Conservation (phyloP, 768 basidiomycete genomes). For the Strobilomyces echinocephalus region DNA sequence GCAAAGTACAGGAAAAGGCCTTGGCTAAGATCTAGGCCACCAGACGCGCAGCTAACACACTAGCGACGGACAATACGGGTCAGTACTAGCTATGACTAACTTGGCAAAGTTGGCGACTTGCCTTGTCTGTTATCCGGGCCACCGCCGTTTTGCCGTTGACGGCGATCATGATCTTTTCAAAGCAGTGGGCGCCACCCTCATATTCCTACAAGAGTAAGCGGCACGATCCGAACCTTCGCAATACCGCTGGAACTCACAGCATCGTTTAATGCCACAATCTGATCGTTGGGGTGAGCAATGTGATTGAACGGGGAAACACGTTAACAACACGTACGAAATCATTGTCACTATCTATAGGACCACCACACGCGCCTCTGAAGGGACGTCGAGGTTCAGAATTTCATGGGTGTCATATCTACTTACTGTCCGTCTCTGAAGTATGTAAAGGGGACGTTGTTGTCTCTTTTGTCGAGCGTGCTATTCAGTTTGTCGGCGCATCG, state of each 20-base stretch:
- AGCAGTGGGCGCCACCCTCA: constrained; percentile 38
- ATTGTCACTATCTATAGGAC: constrained; percentile 11
- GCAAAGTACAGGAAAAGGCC: constrained; percentile 45
- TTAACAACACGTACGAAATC: constrained; percentile 24
- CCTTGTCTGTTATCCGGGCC: constrained; percentile 44
- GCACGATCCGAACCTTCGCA: not conserved
- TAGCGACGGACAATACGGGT: constrained; percentile 9
- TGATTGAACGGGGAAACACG: too few species aligned
- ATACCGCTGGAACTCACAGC: constrained; percentile 26
- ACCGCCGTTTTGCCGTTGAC: constrained; percentile 33
- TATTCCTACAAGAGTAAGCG: constrained; percentile 33
- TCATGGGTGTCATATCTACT: not conserved
- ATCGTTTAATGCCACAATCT: constrained; percentile 44
- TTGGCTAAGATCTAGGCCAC: constrained; percentile 44
- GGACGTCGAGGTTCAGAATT: not conserved
- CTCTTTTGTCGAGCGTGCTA: constrained; percentile 14
- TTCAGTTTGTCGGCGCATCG: not conserved
- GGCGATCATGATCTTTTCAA: constrained; percentile 41
- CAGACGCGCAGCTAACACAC: constrained; percentile 38
- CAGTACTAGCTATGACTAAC: not conserved
- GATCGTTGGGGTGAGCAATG: not conserved
- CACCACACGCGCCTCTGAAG: constrained; percentile 40
- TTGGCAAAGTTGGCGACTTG: constrained; percentile 17
- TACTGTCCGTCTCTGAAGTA: constrained; percentile 27
- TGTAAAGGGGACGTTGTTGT: constrained; percentile 19